A percentile compares a stretch with the other conserved stretches of the same genome.
Conservation (phyloP, 2,329 filamentous ascomycete genomes). For the Pezicula radicicola region DNA sequence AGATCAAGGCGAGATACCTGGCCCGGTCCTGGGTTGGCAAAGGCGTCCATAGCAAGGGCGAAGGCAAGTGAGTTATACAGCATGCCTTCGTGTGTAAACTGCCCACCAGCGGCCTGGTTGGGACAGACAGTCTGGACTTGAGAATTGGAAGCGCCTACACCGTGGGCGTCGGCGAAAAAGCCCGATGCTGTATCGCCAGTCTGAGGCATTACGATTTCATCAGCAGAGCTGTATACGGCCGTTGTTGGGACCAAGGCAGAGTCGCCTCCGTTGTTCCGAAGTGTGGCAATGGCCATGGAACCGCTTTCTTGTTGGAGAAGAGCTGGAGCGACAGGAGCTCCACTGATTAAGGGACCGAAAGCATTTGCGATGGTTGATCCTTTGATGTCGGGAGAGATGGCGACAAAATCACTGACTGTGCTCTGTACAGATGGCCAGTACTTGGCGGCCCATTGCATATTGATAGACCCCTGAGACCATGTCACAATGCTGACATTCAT, state of each 20-base stretch:
- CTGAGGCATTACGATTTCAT: slow-evolving; percentile 50
- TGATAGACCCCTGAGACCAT: slow-evolving; percentile 52
- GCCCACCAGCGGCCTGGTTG: slow-evolving; percentile 10
- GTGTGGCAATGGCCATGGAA: slow-evolving; percentile 36
- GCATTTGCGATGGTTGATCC: slow-evolving; percentile 35
- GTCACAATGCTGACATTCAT: slow-evolving; percentile 40
- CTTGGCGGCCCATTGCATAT: slow-evolving; percentile 37
- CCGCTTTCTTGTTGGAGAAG: slow-evolving; percentile 40
- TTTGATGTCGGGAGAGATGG: slow-evolving; percentile 48
- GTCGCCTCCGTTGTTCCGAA: slow-evolving; percentile 42
- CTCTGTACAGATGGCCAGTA: slow-evolving; percentile 49
- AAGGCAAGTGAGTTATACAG: slow-evolving; percentile 46
- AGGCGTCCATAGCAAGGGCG: slow-evolving; percentile 43
- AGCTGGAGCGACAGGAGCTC: no score
- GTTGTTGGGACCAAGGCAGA: slow-evolving; percentile 53
- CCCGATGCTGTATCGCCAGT: slow-evolving; percentile 42
- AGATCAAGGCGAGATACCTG: background rate
- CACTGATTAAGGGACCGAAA: slow-evolving; percentile 27
- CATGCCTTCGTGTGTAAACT: slow-evolving; percentile 39
- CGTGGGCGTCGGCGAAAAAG: slow-evolving; percentile 20
- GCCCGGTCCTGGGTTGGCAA: slow-evolving; percentile 44
- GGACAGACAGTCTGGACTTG: slow-evolving; percentile 43
- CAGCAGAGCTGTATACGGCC: slow-evolving; percentile 44
- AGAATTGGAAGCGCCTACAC: slow-evolving; percentile 47
- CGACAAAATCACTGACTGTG: slow-evolving; percentile 43